These are phyloP conservation scores for Backusella morwellensis DNA, from an alignment of 192 early-diverging fungal genomes.

Conservation along the genomic window DNA sequence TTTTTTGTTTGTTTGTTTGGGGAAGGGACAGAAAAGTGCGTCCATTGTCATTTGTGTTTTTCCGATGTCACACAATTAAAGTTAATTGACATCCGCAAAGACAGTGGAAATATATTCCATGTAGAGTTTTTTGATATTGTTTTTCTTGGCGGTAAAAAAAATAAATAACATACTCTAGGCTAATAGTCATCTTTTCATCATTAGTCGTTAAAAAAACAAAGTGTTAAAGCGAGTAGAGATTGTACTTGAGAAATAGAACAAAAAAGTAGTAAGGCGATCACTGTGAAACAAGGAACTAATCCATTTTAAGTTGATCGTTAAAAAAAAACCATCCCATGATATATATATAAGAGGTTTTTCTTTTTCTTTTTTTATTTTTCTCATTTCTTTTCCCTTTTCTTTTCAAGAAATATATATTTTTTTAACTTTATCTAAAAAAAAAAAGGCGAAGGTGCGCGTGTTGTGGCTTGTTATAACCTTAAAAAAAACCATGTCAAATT, in stretches of 20 bases:
- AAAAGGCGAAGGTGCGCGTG: not conserved
- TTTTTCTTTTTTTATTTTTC: not conserved
- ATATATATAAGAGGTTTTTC: not conserved
- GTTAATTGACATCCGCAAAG: too few relatives aligned
- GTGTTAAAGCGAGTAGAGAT: not conserved
- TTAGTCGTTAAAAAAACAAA: not conserved
- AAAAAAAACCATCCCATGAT: not conserved
- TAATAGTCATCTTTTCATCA: not conserved
- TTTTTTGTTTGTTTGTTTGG: too few relatives aligned
- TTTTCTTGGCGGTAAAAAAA: too few relatives aligned
- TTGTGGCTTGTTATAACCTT: not conserved
- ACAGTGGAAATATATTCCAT: too few relatives aligned
- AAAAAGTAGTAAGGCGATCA: slow-evolving; percentile 1
- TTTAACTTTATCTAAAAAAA: not conserved
- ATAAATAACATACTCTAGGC: not conserved
- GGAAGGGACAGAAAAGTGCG: too few relatives aligned
- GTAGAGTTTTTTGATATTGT: too few relatives aligned
- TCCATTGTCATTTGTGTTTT: too few relatives aligned
- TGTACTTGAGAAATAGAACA: not conserved
- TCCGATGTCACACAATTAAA: too few relatives aligned
- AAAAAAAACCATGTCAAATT: not conserved
- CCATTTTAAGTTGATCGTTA: not conserved
- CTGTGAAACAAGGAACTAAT: not conserved
- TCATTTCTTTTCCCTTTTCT: not conserved
- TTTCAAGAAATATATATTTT: not conserved